Percentiles rank a stretch among this genome's conserved stretches.
Evolutionary conservation across 1,284 basidiomycete genomes (phyloP).

Genomic region (Cutaneotrichosporon dermatis): DNA sequence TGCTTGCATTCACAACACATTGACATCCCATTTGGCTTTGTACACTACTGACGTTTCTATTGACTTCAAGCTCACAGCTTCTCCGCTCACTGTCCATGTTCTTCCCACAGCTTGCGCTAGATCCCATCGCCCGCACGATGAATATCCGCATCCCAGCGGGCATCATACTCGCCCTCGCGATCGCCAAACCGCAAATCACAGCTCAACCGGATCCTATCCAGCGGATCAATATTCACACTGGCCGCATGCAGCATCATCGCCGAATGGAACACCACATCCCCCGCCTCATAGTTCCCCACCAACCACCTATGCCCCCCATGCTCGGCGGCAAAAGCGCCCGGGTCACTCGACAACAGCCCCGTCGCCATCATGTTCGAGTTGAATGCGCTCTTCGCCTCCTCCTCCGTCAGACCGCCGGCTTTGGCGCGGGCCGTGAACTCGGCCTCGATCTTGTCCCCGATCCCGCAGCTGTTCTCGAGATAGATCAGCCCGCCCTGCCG

Average conservation of each 20-base stretch:
- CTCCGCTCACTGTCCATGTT: no score
- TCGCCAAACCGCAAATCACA: conserved; percentile 14
- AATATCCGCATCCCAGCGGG: conserved; percentile 4
- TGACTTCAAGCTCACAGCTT: no score
- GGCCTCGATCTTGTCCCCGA: conserved; percentile 20
- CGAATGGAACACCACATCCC: conserved; percentile 25
- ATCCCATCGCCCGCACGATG: background rate
- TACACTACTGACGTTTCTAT: no score
- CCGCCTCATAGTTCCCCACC: conserved; percentile 17
- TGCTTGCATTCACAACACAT: no score
- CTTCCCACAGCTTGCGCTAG: no score
- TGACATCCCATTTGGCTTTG: no score
- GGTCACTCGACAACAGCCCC: conserved; percentile 2
- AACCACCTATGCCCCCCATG: conserved; percentile 13
- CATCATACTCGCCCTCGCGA: conserved; percentile 2
- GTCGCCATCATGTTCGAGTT: conserved; percentile 17
- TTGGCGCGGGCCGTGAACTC: conserved; percentile 13
- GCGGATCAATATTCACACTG: conserved; percentile 9
- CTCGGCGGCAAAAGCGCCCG: background rate
- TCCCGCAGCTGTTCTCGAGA: conserved; percentile 18
- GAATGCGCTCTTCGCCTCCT: conserved; percentile 22
- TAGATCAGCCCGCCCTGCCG: conserved; percentile 27
- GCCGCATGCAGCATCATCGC: conserved; percentile 10
- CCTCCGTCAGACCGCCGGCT: conserved; percentile 10
- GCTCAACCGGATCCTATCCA: conserved; percentile 7